Percentiles rank a stretch among this genome's conserved stretches.
phyloP scores from a whole-genome alignment of 352 stramenopile genomes.

The Phytophthora chlamydospora region DNA sequence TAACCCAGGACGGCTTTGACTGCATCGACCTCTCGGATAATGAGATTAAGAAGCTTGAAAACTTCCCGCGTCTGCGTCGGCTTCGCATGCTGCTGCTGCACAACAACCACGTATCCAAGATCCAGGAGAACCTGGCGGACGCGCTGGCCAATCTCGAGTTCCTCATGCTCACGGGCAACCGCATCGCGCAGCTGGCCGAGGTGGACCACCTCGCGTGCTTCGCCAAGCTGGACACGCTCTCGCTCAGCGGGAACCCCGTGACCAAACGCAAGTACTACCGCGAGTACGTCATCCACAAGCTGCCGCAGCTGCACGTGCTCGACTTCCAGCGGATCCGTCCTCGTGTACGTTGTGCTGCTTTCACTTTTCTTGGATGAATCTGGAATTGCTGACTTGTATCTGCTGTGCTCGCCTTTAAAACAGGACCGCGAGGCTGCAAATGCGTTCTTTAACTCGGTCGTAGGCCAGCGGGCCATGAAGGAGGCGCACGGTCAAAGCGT shows the following conservation, averaged over 20 bases:
- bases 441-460: slow-evolving; percentile 77
- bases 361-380: neutral
- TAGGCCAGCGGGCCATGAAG: slow-evolving; percentile 68
- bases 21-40: slow-evolving; percentile 95
- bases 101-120: slow-evolving; percentile 93
- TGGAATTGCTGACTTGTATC: slow-evolving; percentile 4
- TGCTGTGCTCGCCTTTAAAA: slow-evolving; percentile 7
- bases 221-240: slow-evolving; percentile 85
- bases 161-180: slow-evolving; percentile 93
- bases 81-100: slow-evolving; percentile 92
- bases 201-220: slow-evolving; percentile 83
- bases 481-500: slow-evolving; percentile 54
- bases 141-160: slow-evolving; percentile 87
- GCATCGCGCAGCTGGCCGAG: slow-evolving; percentile 80
- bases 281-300: slow-evolving; percentile 91
- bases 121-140: slow-evolving; percentile 79
- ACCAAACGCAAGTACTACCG: slow-evolving; percentile 92
- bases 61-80: slow-evolving; percentile 89
- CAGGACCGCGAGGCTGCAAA: slow-evolving; percentile 80
- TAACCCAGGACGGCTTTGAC: slow-evolving; percentile 94
- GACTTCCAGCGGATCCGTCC: slow-evolving; percentile 88
- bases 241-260: slow-evolving; percentile 90
- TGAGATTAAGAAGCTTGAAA: slow-evolving; percentile 95
- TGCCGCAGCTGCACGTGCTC: slow-evolving; percentile 87
- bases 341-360: slow-evolving; percentile 44